phyloP scores from a whole-genome alignment of 108 stramenopile genomes.

The Parmales sp. region DNA sequence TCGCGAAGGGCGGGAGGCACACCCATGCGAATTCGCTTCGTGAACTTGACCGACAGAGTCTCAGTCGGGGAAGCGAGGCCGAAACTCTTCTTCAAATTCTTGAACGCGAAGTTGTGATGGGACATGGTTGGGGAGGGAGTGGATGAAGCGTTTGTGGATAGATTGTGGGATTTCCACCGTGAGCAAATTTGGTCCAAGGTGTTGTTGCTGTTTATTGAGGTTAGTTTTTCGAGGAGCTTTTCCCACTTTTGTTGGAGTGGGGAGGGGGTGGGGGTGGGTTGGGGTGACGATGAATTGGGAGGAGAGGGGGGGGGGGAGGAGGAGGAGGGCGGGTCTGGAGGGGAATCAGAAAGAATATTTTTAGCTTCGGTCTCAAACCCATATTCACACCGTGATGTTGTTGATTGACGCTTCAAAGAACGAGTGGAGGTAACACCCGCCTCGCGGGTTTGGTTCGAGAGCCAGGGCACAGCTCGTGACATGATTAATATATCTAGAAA shows the following conservation, averaged over 20 bases:
- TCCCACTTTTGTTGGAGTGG: neutral
- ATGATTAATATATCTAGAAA: no score
- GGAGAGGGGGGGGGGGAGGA: neutral
- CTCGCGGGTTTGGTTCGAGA: no score
- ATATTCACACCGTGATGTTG: no score
- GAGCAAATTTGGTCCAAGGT: neutral
- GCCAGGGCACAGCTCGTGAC: no score
- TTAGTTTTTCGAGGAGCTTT: neutral
- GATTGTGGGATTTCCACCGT: neutral
- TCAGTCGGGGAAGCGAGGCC: neutral
- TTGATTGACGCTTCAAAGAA: no score
- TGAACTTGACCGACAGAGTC: neutral
- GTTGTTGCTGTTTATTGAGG: neutral
- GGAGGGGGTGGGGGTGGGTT: neutral
- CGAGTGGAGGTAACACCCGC: no score
- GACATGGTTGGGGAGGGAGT: no score
- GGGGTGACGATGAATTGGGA: neutral
- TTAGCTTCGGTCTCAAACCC: no score
- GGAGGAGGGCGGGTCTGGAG: neutral
- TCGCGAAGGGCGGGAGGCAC: neutral
- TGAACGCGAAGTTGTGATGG: neutral
- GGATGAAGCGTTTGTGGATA: no score
- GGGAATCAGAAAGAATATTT: neutral
- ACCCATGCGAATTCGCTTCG: neutral
- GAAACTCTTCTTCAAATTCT: neutral